These are phyloP conservation scores for Naematelia aurantialba DNA, from an alignment of 768 basidiomycete genomes.

Conservation along the genomic window DNA sequence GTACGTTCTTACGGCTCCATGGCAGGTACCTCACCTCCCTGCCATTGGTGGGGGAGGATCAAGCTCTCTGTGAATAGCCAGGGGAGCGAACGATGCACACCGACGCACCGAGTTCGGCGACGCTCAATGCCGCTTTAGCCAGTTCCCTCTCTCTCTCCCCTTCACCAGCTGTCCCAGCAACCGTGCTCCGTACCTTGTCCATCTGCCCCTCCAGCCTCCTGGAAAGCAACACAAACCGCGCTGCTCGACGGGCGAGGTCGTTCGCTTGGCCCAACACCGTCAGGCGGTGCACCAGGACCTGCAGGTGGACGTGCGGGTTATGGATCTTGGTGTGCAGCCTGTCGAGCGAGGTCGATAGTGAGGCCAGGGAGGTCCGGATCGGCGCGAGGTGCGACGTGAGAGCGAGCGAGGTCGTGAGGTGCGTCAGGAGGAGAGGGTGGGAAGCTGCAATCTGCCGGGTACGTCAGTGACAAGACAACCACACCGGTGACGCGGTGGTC, in stretches of 20 bases:
- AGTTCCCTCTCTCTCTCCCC: slow-evolving; percentile 82
- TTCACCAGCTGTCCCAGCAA: slow-evolving; percentile 54
- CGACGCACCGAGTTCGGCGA: slow-evolving; percentile 77
- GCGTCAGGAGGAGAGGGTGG: slow-evolving; percentile 42
- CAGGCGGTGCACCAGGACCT: slow-evolving; percentile 66
- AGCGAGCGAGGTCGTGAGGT: slow-evolving; percentile 37
- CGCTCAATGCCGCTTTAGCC: slow-evolving; percentile 88
- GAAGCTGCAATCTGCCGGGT: slow-evolving; percentile 25
- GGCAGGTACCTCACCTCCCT: no score
- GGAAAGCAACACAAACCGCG: slow-evolving; percentile 77
- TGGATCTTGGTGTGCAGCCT: slow-evolving; percentile 84
- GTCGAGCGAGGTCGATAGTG: slow-evolving; percentile 35
- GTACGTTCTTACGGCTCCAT: no score
- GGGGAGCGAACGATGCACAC: background rate
- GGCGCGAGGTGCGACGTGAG: slow-evolving; percentile 30
- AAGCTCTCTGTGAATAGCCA: no score
- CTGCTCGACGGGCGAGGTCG: slow-evolving; percentile 76
- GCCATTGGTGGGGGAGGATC: no score
- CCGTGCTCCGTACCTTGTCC: slow-evolving; percentile 58
- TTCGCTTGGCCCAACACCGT: slow-evolving; percentile 76
- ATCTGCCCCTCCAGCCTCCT: slow-evolving; percentile 82
- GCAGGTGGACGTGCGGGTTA: slow-evolving; percentile 71
- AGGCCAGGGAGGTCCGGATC: slow-evolving; percentile 31
- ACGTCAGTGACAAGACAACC: no score
- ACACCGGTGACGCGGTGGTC: no score